A percentile compares a stretch with the other conserved stretches of the same genome.
These are phyloP conservation scores for Talaromyces sp. DNA, from an alignment of 2,329 filamentous ascomycete species.

Conservation along the genomic window DNA sequence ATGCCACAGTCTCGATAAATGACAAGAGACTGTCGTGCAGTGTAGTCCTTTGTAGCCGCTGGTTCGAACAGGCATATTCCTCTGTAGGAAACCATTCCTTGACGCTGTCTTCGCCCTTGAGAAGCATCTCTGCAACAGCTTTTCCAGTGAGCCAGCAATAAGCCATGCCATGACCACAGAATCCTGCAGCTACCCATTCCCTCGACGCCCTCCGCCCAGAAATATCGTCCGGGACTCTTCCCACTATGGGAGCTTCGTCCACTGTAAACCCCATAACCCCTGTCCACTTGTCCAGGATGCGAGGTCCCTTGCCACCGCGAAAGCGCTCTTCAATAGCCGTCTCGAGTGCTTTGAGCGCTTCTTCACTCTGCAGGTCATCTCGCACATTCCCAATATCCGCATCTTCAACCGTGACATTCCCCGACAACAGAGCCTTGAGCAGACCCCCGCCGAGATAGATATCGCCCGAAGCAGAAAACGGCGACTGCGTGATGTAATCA, in stretches of 20 bases:
- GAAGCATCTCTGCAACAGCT: conserved; percentile 24
- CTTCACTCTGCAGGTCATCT: conserved; percentile 9
- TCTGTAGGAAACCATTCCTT: conserved; percentile 21
- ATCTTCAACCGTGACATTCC: conserved; percentile 5
- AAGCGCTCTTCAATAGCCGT: conserved; percentile 5
- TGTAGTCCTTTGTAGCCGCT: conserved; percentile 7
- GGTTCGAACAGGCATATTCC: conserved; percentile 10
- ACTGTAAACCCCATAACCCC: conserved; percentile 49
- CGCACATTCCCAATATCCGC: conserved; percentile 11
- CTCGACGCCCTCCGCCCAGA: conserved; percentile 28
- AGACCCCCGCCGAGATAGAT: conserved; percentile 13
- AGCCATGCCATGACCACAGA: conserved; percentile 65
- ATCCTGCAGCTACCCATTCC: conserved; percentile 56
- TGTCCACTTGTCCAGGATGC: conserved; percentile 24
- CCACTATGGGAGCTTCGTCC: conserved; percentile 51
- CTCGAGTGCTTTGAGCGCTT: conserved; percentile 5
- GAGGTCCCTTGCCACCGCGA: conserved; percentile 15
- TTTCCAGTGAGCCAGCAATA: conserved; percentile 42
- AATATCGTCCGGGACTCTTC: conserved; percentile 36
- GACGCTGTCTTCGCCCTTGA: conserved; percentile 19
- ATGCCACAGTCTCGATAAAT: conserved; percentile 2
- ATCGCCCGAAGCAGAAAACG: conserved; percentile 6
- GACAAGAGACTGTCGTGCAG: conserved; percentile 10
- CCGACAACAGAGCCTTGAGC: conserved; percentile 7
- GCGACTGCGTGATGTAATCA: conserved; percentile 16